These are phyloP conservation scores for Pythium pyrilobum DNA, from an alignment of 352 stramenopile species.

Conservation along the genomic window DNA sequence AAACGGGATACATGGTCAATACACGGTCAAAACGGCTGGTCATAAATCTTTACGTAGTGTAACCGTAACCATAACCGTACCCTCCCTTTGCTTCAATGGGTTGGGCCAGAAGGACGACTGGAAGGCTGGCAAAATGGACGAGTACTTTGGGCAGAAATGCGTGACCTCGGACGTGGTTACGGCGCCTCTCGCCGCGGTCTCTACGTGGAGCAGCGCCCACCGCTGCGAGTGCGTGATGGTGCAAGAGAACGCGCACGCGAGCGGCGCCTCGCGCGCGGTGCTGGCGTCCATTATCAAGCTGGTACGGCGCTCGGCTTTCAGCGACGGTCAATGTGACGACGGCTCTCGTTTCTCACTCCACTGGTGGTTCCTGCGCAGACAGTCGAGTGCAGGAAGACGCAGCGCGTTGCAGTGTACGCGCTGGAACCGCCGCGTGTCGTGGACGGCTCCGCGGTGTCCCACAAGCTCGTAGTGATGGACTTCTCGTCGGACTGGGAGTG, in stretches of 20 bases:
- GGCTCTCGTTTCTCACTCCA: background rate
- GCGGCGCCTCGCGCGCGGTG: constrained; percentile 47
- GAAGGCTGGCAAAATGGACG: constrained; percentile 52
- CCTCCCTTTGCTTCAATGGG: too few relatives aligned
- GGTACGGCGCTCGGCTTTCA: too few relatives aligned
- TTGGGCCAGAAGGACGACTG: too few relatives aligned
- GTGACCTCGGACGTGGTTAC: constrained; percentile 41
- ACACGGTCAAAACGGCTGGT: too few relatives aligned
- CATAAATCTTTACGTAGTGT: too few relatives aligned
- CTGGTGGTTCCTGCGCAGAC: background rate
- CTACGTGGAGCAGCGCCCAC: constrained; percentile 23
- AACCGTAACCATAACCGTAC: too few relatives aligned
- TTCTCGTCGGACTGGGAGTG: constrained; percentile 27
- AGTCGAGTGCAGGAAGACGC: constrained; percentile 14
- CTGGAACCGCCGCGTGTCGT: constrained; percentile 1
- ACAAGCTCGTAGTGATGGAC: constrained; percentile 40
- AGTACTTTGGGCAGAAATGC: constrained; percentile 61
- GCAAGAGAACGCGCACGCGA: constrained; percentile 51
- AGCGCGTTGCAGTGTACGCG: background rate
- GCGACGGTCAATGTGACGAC: too few relatives aligned
- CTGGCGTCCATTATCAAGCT: constrained; percentile 42
- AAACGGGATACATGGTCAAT: too few relatives aligned
- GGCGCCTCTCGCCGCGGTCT: constrained; percentile 2
- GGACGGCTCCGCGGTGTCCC: constrained; percentile 17
- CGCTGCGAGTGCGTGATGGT: constrained; percentile 57